These are phyloP conservation scores for Aleurites moluccanus DNA, from an alignment of 441 rosid genomes.

Conservation along the genomic window DNA sequence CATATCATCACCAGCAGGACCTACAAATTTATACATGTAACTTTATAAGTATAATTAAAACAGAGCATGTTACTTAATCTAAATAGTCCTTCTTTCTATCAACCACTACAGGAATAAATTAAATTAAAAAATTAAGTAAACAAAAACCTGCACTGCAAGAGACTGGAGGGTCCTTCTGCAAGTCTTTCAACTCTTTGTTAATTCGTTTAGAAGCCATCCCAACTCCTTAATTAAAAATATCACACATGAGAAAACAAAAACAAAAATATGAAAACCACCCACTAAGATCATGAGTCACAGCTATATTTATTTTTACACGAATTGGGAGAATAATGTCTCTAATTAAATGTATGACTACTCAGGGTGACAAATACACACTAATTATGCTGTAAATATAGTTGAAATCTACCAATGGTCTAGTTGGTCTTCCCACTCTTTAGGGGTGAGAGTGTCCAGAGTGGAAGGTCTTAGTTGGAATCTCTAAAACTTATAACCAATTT, in stretches of 20 bases:
- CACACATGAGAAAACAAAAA: not conserved
- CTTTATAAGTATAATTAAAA: not conserved
- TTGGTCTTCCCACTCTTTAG: no score
- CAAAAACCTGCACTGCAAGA: slow-evolving; percentile 37
- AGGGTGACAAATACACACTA: no score
- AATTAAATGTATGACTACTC: no score
- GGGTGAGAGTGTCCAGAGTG: no score
- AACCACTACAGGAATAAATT: not conserved
- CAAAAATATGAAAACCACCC: not conserved
- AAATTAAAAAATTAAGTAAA: not conserved
- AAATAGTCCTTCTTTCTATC: not conserved
- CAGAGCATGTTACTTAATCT: no score
- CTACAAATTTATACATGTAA: slow-evolving; percentile 2
- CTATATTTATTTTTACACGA: not conserved
- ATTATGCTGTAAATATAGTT: no score
- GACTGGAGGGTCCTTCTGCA: slow-evolving; percentile 40
- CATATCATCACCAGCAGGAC: slow-evolving; percentile 33
- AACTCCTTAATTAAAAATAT: not conserved
- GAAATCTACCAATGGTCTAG: no score
- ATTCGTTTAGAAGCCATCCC: slow-evolving; percentile 40
- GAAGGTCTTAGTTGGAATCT: no score
- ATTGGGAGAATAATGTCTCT: not conserved
- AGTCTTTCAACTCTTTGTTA: slow-evolving; percentile 40
- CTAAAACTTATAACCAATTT: no score
- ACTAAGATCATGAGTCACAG: no score